Conservation (phyloP, 2,329 filamentous ascomycete species). For the Coniella lustricola region DNA sequence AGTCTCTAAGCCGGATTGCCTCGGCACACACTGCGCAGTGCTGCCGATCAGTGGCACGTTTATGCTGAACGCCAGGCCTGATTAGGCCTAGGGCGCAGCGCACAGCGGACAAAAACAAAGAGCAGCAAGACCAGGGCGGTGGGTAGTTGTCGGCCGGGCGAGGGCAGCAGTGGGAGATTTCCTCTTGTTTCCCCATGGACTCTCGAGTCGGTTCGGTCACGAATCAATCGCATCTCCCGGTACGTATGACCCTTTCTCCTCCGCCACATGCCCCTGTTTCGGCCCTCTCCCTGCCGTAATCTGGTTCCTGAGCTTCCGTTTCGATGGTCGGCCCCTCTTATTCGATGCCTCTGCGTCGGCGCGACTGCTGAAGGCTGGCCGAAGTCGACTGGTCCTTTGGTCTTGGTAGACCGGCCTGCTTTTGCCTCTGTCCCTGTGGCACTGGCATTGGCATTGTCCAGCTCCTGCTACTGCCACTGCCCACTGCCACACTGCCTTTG, state of each 20-base stretch:
- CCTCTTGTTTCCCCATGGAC: constrained; percentile 2
- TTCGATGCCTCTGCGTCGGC: constrained; percentile 4
- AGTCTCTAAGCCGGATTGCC: not conserved
- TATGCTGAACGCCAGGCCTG: not conserved
- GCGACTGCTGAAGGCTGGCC: constrained; percentile 11
- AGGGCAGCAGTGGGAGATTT: constrained; percentile 5
- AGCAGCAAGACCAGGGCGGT: constrained; percentile 2
- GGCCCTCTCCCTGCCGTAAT: constrained; percentile 5
- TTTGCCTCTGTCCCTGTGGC: not conserved
- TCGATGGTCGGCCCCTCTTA: constrained; percentile 1
- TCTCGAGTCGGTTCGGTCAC: constrained; percentile 13
- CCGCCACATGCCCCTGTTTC: constrained; percentile 12
- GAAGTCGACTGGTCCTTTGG: not conserved
- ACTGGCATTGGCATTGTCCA: not conserved
- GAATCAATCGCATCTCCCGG: constrained; percentile 12
- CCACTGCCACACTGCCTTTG: not conserved
- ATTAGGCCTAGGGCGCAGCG: not conserved
- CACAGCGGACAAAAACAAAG: constrained; percentile 1
- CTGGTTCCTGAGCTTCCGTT: constrained; percentile 8
- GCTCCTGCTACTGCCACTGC: not conserved
- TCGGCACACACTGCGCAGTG: not conserved
- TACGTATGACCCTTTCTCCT: constrained; percentile 15
- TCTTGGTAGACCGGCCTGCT: not conserved
- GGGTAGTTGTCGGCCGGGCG: not conserved
- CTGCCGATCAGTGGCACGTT: not conserved